Base-by-base conservation (phyloP, 2,329 filamentous ascomycete species). In the Clonostachys byssicola region DNA sequence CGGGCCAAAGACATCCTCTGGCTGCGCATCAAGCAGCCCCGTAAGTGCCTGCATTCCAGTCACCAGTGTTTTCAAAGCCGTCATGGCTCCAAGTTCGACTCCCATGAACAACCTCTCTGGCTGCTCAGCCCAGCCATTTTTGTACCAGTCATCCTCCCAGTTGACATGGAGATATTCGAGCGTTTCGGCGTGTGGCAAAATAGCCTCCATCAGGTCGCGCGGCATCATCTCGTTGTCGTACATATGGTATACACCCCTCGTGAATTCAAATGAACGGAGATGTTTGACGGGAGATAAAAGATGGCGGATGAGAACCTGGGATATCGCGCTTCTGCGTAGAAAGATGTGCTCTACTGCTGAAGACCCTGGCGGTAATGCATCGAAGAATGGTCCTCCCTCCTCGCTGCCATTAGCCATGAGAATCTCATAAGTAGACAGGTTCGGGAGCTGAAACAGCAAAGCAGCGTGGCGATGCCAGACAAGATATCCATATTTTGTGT, bases 141-240 rank as follows among this genome's bases (percentile, higher is more conserved):
- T 49, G 8, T 38, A n/a, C 51, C 42, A 47, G 23, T 43, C 39
- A n/a, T 50, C 49, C 8, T 46, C 41, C n/a, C 42, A 48, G 12
- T 52, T 44, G 14, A 46, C 16, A 23, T 52, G 46, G 5, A 53
- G 48, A n/a, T 46, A 47, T 34, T 51, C 48, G 12, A 52, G 47
- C 1, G 47, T 49, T 5, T 34, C 34, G 6, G 48, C 38, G 34
- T 47, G 48, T 1, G 47, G 46, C 12, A 50, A 36, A 5, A 52
- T 35, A 8, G 40, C 42, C 4, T 52, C 40, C 10, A 51, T 12
- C 2, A 53, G 17, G 14, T 50, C 44, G 16, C 46, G 18, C 13
- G n/a, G 47, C 49, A 30, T 41, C 13, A 16, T 16, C 36, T 38
- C 36, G 2, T 10, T 13, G 16, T 13, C 13, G 36, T 13, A 13